A percentile compares a stretch with the other conserved stretches of the same genome.
phyloP scores from a whole-genome alignment of 164 flowering plant genomes.

The Macadamia tetraphylla region DNA sequence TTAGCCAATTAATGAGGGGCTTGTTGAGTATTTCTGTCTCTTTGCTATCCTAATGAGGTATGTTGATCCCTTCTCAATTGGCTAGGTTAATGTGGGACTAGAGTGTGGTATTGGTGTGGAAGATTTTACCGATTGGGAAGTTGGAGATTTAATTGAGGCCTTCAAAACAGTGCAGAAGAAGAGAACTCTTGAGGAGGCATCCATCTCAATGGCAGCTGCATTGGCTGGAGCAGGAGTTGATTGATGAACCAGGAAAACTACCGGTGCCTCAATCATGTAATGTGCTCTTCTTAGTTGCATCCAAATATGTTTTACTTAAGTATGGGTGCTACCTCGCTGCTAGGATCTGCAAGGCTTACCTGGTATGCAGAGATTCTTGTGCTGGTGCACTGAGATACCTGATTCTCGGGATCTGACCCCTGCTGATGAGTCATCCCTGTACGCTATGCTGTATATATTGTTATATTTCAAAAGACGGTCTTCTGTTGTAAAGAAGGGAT shows the following conservation, averaged over 20 bases:
- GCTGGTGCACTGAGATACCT: no score
- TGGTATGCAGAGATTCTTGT: no score
- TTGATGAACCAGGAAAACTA: slow-evolving; percentile 11
- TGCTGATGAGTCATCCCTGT: no score
- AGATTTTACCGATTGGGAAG: slow-evolving; percentile 64
- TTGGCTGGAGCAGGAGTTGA: slow-evolving; percentile 44
- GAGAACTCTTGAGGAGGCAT: slow-evolving; percentile 93
- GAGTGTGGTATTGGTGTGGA: slow-evolving; percentile 86
- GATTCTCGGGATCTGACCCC: slow-evolving; percentile 5
- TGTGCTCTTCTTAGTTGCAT: background rate
- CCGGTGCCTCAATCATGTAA: background rate
- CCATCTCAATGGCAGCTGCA: slow-evolving; percentile 78
- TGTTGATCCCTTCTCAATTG: background rate
- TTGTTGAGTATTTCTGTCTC: slow-evolving; percentile 5
- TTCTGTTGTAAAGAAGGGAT: slow-evolving; percentile 24
- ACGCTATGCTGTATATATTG: slow-evolving; percentile 28
- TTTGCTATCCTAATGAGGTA: no score
- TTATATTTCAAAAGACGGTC: slow-evolving; percentile 7
- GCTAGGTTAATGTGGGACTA: slow-evolving; percentile 70
- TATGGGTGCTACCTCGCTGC: slow-evolving; percentile 1
- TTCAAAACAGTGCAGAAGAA: slow-evolving; percentile 63
- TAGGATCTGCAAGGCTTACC: background rate
- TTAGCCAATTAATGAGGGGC: background rate
- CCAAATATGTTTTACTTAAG: background rate
- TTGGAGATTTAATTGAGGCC: slow-evolving; percentile 65